phyloP scores from a whole-genome alignment of 805 yeast species.

The Candida krabiensis region DNA sequence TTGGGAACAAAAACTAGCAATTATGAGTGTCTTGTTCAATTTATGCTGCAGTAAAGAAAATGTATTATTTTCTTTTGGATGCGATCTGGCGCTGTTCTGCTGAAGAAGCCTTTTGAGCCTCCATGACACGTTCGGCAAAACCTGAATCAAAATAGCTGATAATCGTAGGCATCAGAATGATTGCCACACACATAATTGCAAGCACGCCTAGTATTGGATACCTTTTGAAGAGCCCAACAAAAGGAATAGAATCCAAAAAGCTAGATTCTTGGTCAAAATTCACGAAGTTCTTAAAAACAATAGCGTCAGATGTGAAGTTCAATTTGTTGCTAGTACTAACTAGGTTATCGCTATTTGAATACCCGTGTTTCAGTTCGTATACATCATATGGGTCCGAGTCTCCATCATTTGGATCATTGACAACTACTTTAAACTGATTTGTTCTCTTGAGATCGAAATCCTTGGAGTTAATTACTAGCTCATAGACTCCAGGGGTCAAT shows the following conservation, averaged over 20 bases:
- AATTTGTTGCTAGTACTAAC: conserved; percentile 7
- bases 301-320: conserved; percentile 10
- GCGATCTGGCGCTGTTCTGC: too few species aligned
- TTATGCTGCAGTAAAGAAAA: too few species aligned
- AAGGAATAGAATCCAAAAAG: conserved; percentile 19
- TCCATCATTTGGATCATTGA: conserved; percentile 6
- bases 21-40: too few species aligned
- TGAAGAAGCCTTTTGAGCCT: conserved; percentile 18
- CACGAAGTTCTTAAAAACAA: conserved; percentile 16
- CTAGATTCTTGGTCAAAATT: conserved; percentile 12
- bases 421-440: conserved; percentile 12
- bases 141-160: conserved; percentile 28
- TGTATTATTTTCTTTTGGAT: too few species aligned
- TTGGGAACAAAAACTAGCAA: too few species aligned
- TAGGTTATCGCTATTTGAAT: conserved; percentile 1
- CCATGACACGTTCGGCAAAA: conserved; percentile 24
- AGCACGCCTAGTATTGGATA: conserved; percentile 20
- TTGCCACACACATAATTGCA: conserved; percentile 5
- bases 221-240: conserved; percentile 16
- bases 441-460: conserved; percentile 20
- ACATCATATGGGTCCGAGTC: conserved; percentile 8
- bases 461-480: conserved; percentile 14
- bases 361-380: conserved; percentile 12
- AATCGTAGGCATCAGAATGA: conserved; percentile 24
- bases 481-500: conserved; percentile 15